Evolutionary conservation across 768 basidiomycete species (phyloP).

Genomic region (Suillus sp.): DNA sequence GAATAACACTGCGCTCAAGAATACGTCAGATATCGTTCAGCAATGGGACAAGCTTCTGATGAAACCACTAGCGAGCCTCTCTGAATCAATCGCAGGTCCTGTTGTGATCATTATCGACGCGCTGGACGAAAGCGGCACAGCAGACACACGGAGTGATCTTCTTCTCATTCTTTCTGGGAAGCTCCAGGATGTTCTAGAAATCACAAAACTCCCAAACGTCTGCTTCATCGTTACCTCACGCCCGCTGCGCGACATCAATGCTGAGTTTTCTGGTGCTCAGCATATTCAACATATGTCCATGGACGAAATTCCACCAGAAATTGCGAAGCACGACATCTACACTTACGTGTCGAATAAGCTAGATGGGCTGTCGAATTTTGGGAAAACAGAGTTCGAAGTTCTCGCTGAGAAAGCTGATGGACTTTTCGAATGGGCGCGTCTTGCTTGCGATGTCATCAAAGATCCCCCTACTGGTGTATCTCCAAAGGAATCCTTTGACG

Average conservation of each 20-base stretch:
- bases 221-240: conserved; percentile 19
- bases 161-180: conserved; percentile 14
- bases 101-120: conserved; percentile 31
- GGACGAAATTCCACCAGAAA: conserved; percentile 10
- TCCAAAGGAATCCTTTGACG: conserved; percentile 6
- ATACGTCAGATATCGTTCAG: not conserved
- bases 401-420: conserved; percentile 12
- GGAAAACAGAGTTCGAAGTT: not conserved
- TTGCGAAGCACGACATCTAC: conserved; percentile 5
- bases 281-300: conserved; percentile 6
- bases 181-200: not conserved
- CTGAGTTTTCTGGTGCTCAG: not conserved
- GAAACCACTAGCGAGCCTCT: conserved; percentile 10
- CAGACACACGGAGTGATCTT: conserved; percentile 12
- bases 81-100: conserved; percentile 18
- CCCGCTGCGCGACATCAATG: conserved; percentile 5
- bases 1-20: conserved; percentile 5
- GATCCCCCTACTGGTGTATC: conserved; percentile 1
- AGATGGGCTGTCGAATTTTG: not conserved
- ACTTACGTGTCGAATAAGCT: conserved; percentile 10
- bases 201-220: conserved; percentile 6
- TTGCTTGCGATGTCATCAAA: conserved; percentile 15
- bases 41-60: conserved; percentile 25
- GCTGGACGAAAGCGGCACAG: conserved; percentile 20
- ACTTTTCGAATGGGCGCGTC: conserved; percentile 14